phyloP scores from a whole-genome alignment of 768 basidiomycete species.

The Boletus subparvulus region DNA sequence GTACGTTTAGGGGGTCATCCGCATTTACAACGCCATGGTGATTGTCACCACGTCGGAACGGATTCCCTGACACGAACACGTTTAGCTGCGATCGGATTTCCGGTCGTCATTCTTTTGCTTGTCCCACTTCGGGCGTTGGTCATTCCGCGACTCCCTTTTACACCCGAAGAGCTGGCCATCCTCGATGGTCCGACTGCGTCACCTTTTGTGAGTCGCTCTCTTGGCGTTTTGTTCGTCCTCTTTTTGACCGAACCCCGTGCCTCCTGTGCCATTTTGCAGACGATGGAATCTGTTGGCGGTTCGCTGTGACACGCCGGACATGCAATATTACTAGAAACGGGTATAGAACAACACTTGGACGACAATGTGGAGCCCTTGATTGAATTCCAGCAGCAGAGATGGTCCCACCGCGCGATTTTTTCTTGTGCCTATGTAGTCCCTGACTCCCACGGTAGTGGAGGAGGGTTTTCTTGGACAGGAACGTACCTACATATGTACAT shows the following conservation, averaged over 20 bases:
- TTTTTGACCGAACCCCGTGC: background rate
- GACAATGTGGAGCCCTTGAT: no score
- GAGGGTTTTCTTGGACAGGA: no score
- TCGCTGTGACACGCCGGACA: conserved; percentile 9
- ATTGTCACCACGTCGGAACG: no score
- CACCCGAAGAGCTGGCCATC: conserved; percentile 71
- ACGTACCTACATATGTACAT: no score
- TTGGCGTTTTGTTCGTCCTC: background rate
- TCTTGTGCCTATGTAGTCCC: no score
- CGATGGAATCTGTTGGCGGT: conserved; percentile 47
- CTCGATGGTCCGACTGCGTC: conserved; percentile 92
- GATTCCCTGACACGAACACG: background rate
- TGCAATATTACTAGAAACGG: background rate
- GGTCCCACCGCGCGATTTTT: no score
- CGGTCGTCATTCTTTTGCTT: conserved; percentile 81
- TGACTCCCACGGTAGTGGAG: no score
- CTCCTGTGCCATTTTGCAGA: conserved; percentile 22
- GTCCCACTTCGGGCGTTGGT: conserved; percentile 71
- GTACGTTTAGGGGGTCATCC: conserved; percentile 37
- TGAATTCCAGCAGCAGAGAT: no score
- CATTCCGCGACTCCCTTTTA: conserved; percentile 77
- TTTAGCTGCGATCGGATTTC: conserved; percentile 86
- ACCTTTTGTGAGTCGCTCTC: conserved; percentile 64
- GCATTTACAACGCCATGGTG: background rate
- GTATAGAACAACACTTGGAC: background rate